Percentiles rank a stretch among this genome's conserved stretches.
phyloP scores from a whole-genome alignment of 805 yeast genomes.

The Hanseniaspora osmophila region DNA sequence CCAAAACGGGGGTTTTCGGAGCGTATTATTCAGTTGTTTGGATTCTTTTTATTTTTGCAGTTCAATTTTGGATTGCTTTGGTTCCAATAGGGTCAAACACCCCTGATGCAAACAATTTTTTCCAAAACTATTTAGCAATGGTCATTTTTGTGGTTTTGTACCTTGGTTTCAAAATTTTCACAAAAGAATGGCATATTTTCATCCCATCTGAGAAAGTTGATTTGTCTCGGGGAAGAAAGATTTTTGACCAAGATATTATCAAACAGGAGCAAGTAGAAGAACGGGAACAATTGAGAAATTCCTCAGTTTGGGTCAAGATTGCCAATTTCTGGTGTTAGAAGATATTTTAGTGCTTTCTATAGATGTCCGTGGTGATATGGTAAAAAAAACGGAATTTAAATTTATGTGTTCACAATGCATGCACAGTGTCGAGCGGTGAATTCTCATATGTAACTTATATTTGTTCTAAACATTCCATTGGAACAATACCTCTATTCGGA shows the following conservation, averaged over 20 bases:
- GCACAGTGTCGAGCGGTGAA: too few relatives aligned
- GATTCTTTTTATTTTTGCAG: slow-evolving; percentile 36
- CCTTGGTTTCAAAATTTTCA: slow-evolving; percentile 32
- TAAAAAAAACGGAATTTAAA: too few relatives aligned
- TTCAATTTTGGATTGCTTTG: slow-evolving; percentile 60
- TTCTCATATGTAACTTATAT: not conserved
- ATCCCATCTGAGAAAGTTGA: slow-evolving; percentile 21
- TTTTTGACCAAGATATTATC: slow-evolving; percentile 21
- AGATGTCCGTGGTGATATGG: too few relatives aligned
- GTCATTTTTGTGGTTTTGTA: slow-evolving; percentile 31
- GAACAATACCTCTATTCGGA: slow-evolving; percentile 23
- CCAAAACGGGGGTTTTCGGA: slow-evolving; percentile 40
- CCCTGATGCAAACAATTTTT: slow-evolving; percentile 29
- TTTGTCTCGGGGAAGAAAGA: slow-evolving; percentile 17
- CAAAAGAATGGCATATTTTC: slow-evolving; percentile 28
- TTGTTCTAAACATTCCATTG: slow-evolving; percentile 23
- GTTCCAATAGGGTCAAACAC: slow-evolving; percentile 52
- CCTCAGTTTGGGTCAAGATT: slow-evolving; percentile 17
- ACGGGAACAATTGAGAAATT: slow-evolving; percentile 15
- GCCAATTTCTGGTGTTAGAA: slow-evolving; percentile 22
- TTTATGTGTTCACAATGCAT: too few relatives aligned
- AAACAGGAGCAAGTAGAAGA: slow-evolving; percentile 23
- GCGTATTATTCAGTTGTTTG: slow-evolving; percentile 37
- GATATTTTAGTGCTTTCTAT: too few relatives aligned
- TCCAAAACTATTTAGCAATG: slow-evolving; percentile 33